Base-by-base conservation (phyloP, 2,329 filamentous ascomycete species). In the Diaporthe citriasiana region DNA sequence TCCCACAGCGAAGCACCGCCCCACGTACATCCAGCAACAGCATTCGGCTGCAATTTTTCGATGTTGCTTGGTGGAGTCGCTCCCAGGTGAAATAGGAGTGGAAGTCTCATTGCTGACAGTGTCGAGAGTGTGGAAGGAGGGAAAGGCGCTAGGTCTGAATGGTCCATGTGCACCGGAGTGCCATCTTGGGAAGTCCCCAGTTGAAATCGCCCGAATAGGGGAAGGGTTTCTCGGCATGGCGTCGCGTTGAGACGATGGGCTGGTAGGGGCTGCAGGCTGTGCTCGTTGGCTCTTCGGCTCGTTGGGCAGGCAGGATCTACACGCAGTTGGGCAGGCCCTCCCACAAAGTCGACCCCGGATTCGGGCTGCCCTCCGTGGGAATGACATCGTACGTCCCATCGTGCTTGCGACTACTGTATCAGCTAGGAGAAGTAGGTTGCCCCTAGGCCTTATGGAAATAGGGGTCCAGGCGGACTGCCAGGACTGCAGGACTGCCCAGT, bases 371-470 rank as follows among this genome's bases (percentile, higher is more conserved):
- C 63, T 68, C 63, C 63, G 63, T 25, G 45, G 13, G 33, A 40
- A 53, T 68, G 63, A 68, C 63, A 68, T 68, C 45, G 63, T 17
- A 15, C 51, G 63, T 66, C 63, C 45, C 63, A 66, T 51, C 30
- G 63, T n/a, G 45, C 45, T 22, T 27, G 35, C 30, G 42, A 38
- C 71, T 69, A 69, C 71, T 72, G 71, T 56, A 40, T 69, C 71
- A 72, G 60, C 71, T 57, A 42, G 59, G 6, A 22, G 19, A 19
- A 68, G 47, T 53, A 68, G 47, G 30, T 53, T 68, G 45, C 47
- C 63, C 63, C 63, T 68, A 53, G 45, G 47, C 63, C 63, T 38
- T 45, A 19, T 53, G 50, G 40, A 65, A 35, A 57, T 69, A 69
- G 60, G 71, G 71, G 70, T 33, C 47, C 33, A 68, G 25, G 33